Conservation (phyloP, 2,329 filamentous ascomycete genomes). For the Alternaria gansuensis region DNA sequence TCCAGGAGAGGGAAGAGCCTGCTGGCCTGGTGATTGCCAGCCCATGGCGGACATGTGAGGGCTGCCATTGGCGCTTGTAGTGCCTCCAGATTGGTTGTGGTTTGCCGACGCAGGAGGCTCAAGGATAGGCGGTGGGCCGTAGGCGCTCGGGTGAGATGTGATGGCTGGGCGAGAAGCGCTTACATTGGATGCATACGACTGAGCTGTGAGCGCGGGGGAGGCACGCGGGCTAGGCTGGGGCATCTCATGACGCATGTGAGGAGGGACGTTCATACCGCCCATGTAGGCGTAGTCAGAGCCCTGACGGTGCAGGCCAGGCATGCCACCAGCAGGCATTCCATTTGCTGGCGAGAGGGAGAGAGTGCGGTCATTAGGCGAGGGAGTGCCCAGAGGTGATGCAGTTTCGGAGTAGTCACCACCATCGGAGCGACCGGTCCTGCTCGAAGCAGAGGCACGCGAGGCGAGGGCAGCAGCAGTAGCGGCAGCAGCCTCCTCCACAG, state of each 20-base stretch:
- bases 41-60: slow-evolving; percentile 83
- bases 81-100: slow-evolving; percentile 70
- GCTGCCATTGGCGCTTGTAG: slow-evolving; percentile 75
- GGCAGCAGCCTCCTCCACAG: slow-evolving; percentile 89
- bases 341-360: slow-evolving; percentile 81
- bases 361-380: slow-evolving; percentile 81
- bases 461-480: slow-evolving; percentile 88
- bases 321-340: slow-evolving; percentile 70
- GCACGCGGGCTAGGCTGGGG: slow-evolving; percentile 73
- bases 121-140: slow-evolving; percentile 83
- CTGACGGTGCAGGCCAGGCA: slow-evolving; percentile 74
- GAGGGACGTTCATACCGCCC: slow-evolving; percentile 79
- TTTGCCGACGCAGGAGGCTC: slow-evolving; percentile 83
- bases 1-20: slow-evolving; percentile 74
- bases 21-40: slow-evolving; percentile 86
- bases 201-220: slow-evolving; percentile 69
- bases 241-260: slow-evolving; percentile 80
- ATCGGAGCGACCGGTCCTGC: slow-evolving; percentile 69
- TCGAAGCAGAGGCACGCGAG: slow-evolving; percentile 57
- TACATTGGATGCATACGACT: slow-evolving; percentile 67
- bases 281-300: slow-evolving; percentile 78
- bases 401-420: slow-evolving; percentile 75
- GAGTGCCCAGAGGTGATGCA: slow-evolving; percentile 78
- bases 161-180: slow-evolving; percentile 64
- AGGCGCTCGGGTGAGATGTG: slow-evolving; percentile 85